A percentile compares a stretch with the other conserved stretches of the same genome.
Conservation (phyloP, 345 rosid species). For the rapeseed (Brassica napus) region Da-Ae NC_063446.1:39492001-39492500, state of each 20-base stretch:
- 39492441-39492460: not conserved
- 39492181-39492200: not conserved
- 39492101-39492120: not conserved
- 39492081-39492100: slow-evolving; percentile 13
- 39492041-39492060: not conserved
- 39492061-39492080: slow-evolving; percentile 17
- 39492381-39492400: not conserved
- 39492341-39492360: slow-evolving; percentile 23
- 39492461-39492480: slow-evolving; percentile 13
- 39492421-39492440: not conserved
- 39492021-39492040: not conserved
- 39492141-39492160: slow-evolving; percentile 2
- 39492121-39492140: slow-evolving; percentile 32
- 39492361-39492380: slow-evolving; percentile 19
- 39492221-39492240: not conserved
- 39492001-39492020: not conserved
- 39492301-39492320: not conserved
- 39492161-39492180: not conserved
- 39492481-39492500: not conserved
- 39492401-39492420: not conserved
- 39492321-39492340: slow-evolving; percentile 29
- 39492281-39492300: not conserved
- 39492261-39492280: slow-evolving; percentile 3
- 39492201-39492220: not conserved
- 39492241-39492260: slow-evolving; percentile 20